These are phyloP conservation scores for Mycena rosella DNA, from an alignment of 768 basidiomycete species.

Conservation along the genomic window DNA sequence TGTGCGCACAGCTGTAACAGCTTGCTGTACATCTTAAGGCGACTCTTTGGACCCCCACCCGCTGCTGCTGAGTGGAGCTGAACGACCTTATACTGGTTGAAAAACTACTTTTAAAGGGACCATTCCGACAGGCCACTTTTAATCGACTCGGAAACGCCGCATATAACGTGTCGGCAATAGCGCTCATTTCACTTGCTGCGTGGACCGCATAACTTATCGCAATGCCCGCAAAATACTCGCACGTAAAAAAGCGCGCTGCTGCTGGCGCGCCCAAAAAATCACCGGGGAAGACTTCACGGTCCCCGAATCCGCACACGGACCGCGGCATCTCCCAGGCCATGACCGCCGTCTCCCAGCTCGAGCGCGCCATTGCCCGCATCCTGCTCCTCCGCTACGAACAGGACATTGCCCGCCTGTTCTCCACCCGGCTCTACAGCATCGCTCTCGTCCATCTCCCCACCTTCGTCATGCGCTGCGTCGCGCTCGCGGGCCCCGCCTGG, in stretches of 20 bases:
- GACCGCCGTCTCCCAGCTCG: conserved; percentile 73
- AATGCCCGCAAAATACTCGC: conserved; percentile 82
- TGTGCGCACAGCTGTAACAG: background rate
- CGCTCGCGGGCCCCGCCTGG: conserved; percentile 76
- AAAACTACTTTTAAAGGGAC: background rate
- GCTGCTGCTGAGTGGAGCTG: background rate
- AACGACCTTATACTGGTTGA: background rate
- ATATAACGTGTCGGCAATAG: conserved; percentile 26
- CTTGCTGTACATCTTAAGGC: background rate
- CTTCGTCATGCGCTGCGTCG: conserved; percentile 73
- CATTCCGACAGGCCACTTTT: background rate
- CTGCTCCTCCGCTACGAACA: conserved; percentile 79
- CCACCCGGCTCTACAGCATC: conserved; percentile 74
- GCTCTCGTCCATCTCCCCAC: conserved; percentile 77
- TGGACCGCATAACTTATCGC: conserved; percentile 1
- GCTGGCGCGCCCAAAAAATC: conserved; percentile 62
- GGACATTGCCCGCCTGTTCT: conserved; percentile 81
- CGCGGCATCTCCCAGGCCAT: conserved; percentile 67
- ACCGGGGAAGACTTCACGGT: conserved; percentile 40
- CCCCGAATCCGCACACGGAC: conserved; percentile 64
- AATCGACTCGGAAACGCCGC: background rate
- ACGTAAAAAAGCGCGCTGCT: conserved; percentile 75
- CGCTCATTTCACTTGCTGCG: background rate
- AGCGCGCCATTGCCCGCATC: conserved; percentile 76
- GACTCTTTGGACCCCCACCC: background rate